Conservation (phyloP, 139 green algal genomes). For the Chlamydomonas sphaeroides region DNA sequence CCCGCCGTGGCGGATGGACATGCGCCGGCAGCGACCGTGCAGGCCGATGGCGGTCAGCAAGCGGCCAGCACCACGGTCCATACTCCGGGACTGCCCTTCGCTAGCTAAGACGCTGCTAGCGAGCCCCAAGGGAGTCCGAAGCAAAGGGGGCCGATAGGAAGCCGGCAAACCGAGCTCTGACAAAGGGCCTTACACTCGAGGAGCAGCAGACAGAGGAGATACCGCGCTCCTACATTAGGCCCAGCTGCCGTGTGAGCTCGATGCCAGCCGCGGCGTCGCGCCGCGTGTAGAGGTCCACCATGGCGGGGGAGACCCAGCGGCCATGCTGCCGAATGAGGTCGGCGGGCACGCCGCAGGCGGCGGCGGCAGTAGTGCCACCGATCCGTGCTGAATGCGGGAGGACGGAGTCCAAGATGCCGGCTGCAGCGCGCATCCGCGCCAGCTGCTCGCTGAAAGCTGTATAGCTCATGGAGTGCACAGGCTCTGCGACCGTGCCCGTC, state of each 20-base stretch:
- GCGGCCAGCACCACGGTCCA: no score
- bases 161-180: no score
- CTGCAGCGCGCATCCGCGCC: not conserved
- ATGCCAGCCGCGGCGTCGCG: not conserved
- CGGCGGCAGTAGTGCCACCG: slow-evolving; percentile 6
- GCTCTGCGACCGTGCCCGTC: not conserved
- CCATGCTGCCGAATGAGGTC: slow-evolving; percentile 8
- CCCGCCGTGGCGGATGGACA: no score
- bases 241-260: not conserved
- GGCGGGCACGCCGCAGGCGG: not conserved
- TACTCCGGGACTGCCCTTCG: no score
- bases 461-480: not conserved
- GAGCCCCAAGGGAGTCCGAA: no score
- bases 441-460: not conserved
- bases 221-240: no score
- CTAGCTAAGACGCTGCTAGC: no score
- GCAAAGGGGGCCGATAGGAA: no score
- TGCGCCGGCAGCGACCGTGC: no score
- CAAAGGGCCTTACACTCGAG: no score
- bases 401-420: not conserved
- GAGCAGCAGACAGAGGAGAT: no score
- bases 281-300: slow-evolving; percentile 23
- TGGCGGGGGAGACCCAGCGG: not conserved
- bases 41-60: no score
- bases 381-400: slow-evolving; percentile 1